These are phyloP conservation scores for Picea abies DNA, from an alignment of 83 land plant species.

Conservation along the genomic window DNA sequence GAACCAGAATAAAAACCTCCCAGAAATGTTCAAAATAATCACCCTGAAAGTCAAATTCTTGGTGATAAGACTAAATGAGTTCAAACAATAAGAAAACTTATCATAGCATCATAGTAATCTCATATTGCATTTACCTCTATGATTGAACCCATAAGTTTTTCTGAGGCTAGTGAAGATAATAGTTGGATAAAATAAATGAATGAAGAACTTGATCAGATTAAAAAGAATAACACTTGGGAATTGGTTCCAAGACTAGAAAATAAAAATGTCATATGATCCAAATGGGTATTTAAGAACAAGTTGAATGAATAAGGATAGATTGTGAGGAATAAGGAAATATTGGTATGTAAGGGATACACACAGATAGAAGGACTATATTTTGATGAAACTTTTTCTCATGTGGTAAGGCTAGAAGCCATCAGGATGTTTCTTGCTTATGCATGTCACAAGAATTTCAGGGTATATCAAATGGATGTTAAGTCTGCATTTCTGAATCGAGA, in stretches of 20 bases:
- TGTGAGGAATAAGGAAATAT: neutral
- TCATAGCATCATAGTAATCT: neutral
- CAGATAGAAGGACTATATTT: neutral
- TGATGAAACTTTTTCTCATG: neutral
- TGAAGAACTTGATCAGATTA: neutral
- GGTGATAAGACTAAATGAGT: neutral
- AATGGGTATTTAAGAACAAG: neutral
- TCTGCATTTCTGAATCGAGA: neutral
- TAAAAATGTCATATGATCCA: neutral
- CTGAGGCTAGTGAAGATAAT: neutral
- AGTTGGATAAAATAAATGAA: neutral
- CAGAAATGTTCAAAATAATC: neutral
- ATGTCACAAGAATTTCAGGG: neutral
- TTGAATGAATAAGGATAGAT: neutral
- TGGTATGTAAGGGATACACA: neutral
- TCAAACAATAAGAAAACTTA: neutral
- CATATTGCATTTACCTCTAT: neutral
- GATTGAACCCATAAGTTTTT: neutral
- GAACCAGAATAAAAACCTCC: neutral
- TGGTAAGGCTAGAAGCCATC: neutral
- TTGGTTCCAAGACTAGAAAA: neutral
- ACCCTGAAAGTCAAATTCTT: neutral
- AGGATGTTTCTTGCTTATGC: neutral
- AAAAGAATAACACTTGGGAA: neutral
- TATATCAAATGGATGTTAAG: neutral